A percentile compares a stretch with the other conserved stretches of the same genome.
Evolutionary conservation across 345 rosid species (phyloP).

Genomic region (Salix brachista): DNA sequence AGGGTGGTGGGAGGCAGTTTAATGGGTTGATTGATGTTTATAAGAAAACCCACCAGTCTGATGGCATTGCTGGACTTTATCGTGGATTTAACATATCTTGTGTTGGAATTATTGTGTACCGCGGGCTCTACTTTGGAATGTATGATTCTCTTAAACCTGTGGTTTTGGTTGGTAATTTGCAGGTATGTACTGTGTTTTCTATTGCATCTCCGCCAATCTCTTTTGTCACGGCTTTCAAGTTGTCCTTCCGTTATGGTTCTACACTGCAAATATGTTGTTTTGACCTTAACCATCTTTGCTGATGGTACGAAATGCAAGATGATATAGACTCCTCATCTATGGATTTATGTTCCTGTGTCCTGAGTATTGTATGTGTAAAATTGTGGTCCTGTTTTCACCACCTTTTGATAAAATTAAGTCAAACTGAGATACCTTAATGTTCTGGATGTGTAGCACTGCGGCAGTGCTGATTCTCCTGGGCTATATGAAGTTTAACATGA

Average conservation of each 20-base stretch:
- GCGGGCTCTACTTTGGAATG: constrained; percentile 34
- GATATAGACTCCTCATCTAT: neutral
- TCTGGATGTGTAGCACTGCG: neutral
- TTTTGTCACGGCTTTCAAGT: no score
- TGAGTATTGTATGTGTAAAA: neutral
- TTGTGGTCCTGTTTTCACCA: neutral
- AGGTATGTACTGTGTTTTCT: constrained; percentile 13
- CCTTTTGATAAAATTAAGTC: neutral
- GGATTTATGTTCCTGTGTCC: neutral
- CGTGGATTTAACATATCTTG: constrained; percentile 33
- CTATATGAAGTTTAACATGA: neutral
- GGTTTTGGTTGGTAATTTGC: constrained; percentile 14
- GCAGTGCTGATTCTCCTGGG: neutral
- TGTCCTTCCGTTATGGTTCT: neutral
- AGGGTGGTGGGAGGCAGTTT: constrained; percentile 29
- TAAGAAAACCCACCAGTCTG: constrained; percentile 22
- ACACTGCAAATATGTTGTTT: neutral
- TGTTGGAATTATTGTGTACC: constrained; percentile 32
- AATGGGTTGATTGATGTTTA: constrained; percentile 32
- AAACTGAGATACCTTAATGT: neutral
- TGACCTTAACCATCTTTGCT: no score
- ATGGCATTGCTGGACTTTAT: constrained; percentile 31
- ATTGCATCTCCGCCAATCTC: neutral
- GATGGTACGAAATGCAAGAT: neutral
- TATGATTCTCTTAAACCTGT: constrained; percentile 34